Percentiles rank a stretch among this genome's conserved stretches.
phyloP scores from a whole-genome alignment of 1,284 basidiomycete genomes.

The Malassezia psittaci region DNA sequence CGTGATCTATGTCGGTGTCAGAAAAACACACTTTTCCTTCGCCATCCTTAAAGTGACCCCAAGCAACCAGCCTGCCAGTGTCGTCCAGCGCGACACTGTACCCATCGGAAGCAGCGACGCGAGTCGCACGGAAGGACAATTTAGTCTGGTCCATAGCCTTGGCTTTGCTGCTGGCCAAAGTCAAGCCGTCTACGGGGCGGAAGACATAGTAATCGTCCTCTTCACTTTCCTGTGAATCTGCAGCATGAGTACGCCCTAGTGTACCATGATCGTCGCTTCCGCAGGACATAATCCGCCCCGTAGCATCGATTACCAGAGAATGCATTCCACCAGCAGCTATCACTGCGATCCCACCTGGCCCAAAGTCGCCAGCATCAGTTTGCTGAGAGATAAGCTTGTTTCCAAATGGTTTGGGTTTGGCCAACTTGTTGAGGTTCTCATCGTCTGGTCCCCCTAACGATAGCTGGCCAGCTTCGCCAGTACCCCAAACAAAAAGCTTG shows the following conservation, averaged over 20 bases:
- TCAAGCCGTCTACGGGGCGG: slow-evolving; percentile 60
- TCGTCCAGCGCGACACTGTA: slow-evolving; percentile 69
- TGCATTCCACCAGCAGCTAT: slow-evolving; percentile 45
- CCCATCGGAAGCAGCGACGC: slow-evolving; percentile 71
- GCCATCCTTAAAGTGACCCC: slow-evolving; percentile 62
- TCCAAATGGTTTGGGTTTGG: slow-evolving; percentile 34
- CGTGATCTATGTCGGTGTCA: slow-evolving; percentile 29
- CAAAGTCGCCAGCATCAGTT: slow-evolving; percentile 33
- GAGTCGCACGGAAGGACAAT: slow-evolving; percentile 63
- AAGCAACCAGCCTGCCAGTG: slow-evolving; percentile 60
- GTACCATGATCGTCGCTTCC: slow-evolving; percentile 87
- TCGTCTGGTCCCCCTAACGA: slow-evolving; percentile 40
- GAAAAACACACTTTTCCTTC: slow-evolving; percentile 81
- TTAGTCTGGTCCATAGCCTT: slow-evolving; percentile 61
- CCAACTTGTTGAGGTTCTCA: slow-evolving; percentile 43
- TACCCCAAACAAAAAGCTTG: slow-evolving; percentile 46
- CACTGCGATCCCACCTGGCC: slow-evolving; percentile 30
- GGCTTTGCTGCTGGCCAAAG: slow-evolving; percentile 25
- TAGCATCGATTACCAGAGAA: slow-evolving; percentile 36
- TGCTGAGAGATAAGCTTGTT: slow-evolving; percentile 31
- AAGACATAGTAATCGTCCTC: slow-evolving; percentile 60
- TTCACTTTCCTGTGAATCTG: slow-evolving; percentile 66
- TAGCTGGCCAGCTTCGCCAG: slow-evolving; percentile 43
- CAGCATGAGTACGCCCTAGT: slow-evolving; percentile 56
- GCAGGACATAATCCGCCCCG: slow-evolving; percentile 54